Evolutionary conservation across 2,329 filamentous ascomycete genomes (phyloP).

Genomic region (Colletotrichum costaricense): DNA sequence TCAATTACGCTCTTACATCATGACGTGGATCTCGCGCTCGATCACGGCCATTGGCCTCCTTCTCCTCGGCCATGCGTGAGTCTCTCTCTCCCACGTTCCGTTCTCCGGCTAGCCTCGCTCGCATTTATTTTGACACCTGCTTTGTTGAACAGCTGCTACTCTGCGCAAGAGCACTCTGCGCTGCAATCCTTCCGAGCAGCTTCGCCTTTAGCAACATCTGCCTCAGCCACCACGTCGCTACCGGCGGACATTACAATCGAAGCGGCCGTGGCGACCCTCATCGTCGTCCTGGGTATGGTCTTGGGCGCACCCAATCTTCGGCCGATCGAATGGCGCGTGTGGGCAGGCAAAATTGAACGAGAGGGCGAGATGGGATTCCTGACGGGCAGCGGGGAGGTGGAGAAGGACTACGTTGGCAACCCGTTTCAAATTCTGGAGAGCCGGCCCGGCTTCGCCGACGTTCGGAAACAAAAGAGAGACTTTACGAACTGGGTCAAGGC

Average conservation of each 20-base stretch:
- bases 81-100: constrained; percentile 18
- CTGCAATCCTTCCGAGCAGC: constrained; percentile 70
- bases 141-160: constrained; percentile 80
- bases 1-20: constrained; percentile 46
- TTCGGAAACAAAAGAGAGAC: constrained; percentile 82
- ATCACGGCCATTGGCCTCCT: constrained; percentile 81
- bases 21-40: constrained; percentile 78
- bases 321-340: constrained; percentile 85
- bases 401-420: constrained; percentile 79
- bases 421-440: constrained; percentile 85
- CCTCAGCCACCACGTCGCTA: constrained; percentile 63
- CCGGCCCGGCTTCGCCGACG: constrained; percentile 86
- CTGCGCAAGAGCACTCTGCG: constrained; percentile 89
- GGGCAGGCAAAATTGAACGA: constrained; percentile 86
- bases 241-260: constrained; percentile 91
- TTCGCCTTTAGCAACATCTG: constrained; percentile 47
- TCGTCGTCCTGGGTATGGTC: constrained; percentile 88
- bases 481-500: constrained; percentile 79
- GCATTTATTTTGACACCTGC: not conserved
- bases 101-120: not conserved
- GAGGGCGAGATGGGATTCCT: constrained; percentile 73
- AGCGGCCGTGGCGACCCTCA: constrained; percentile 80
- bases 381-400: constrained; percentile 70
- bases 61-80: constrained; percentile 89
- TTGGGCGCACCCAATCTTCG: constrained; percentile 80